phyloP scores from a whole-genome alignment of 2,329 filamentous ascomycete species.

The Diaporthe destruens region DNA sequence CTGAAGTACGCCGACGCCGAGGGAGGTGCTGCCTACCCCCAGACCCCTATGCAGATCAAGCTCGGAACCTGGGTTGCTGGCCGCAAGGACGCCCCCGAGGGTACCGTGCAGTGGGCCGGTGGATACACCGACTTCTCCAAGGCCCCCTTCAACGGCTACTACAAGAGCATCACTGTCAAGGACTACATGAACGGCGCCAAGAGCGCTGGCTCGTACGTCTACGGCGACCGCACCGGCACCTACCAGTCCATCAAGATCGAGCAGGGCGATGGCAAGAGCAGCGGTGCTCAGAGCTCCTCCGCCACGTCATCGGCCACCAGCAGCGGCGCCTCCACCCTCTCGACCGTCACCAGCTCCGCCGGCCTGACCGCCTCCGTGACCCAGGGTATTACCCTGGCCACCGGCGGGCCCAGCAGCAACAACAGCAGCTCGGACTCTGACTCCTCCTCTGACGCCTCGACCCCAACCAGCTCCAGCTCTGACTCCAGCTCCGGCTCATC shows the following conservation, averaged over 20 bases:
- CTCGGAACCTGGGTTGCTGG: slow-evolving; percentile 70
- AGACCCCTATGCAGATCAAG: slow-evolving; percentile 77
- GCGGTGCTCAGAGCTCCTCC: slow-evolving; percentile 43
- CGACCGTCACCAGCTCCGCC: slow-evolving; percentile 31
- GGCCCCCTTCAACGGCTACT: slow-evolving; percentile 67
- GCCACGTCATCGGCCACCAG: slow-evolving; percentile 43
- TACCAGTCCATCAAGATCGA: slow-evolving; percentile 65
- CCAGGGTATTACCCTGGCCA: slow-evolving; percentile 32
- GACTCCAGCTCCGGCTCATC: slow-evolving; percentile 32
- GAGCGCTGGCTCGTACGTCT: slow-evolving; percentile 65
- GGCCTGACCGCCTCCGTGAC: slow-evolving; percentile 19
- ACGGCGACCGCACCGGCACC: slow-evolving; percentile 61
- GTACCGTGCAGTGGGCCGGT: slow-evolving; percentile 77
- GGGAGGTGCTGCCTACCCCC: slow-evolving; percentile 72
- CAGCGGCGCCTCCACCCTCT: slow-evolving; percentile 40
- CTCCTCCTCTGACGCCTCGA: slow-evolving; percentile 1
- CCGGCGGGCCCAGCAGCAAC: slow-evolving; percentile 21
- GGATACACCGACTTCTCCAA: slow-evolving; percentile 66
- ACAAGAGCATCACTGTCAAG: slow-evolving; percentile 66
- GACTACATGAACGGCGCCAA: slow-evolving; percentile 66
- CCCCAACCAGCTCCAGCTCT: slow-evolving; percentile 33
- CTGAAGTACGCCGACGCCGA: slow-evolving; percentile 60
- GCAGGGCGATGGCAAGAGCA: slow-evolving; percentile 51
- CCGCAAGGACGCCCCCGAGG: slow-evolving; percentile 60
- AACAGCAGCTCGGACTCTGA: slow-evolving; percentile 32